Evolutionary conservation across 192 early-diverging fungal species (phyloP).

Genomic region (Backusella tarrabulga): DNA sequence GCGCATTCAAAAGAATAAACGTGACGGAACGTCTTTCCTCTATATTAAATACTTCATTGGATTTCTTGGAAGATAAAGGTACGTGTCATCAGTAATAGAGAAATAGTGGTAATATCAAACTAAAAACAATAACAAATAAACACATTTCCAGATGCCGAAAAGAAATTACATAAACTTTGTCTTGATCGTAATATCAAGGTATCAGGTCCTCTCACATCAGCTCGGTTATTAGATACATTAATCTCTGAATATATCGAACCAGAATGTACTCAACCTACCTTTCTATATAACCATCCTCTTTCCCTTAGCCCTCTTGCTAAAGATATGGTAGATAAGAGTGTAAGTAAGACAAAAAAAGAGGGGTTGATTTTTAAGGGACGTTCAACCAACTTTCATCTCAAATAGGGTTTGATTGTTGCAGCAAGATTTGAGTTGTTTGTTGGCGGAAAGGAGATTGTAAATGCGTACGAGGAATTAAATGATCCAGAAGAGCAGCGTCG

Average conservation of each 20-base stretch:
- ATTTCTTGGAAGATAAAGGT: constrained; percentile 38
- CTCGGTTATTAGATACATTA: constrained; percentile 70
- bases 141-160: constrained; percentile 20
- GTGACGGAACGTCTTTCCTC: constrained; percentile 49
- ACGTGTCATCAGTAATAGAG: not conserved
- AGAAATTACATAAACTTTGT: constrained; percentile 36
- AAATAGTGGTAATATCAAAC: not conserved
- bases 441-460: constrained; percentile 73
- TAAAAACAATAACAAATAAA: not conserved
- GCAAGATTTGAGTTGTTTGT: constrained; percentile 84
- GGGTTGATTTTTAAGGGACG: not conserved
- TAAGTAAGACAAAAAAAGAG: not conserved
- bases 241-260: constrained; percentile 77
- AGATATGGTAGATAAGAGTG: constrained; percentile 21
- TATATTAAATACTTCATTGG: constrained; percentile 39
- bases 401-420: constrained; percentile 43
- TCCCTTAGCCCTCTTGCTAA: constrained; percentile 84
- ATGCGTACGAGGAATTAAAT: constrained; percentile 91
- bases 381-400: not conserved
- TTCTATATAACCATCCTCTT: constrained; percentile 76
- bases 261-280: constrained; percentile 76
- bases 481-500: constrained; percentile 74
- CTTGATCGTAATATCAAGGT: constrained; percentile 36
- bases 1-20: constrained; percentile 58
- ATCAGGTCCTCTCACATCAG: constrained; percentile 56